These are phyloP conservation scores for Canavalia ensiformis DNA, from an alignment of 306 rosid genomes.

Conservation along the genomic window DNA sequence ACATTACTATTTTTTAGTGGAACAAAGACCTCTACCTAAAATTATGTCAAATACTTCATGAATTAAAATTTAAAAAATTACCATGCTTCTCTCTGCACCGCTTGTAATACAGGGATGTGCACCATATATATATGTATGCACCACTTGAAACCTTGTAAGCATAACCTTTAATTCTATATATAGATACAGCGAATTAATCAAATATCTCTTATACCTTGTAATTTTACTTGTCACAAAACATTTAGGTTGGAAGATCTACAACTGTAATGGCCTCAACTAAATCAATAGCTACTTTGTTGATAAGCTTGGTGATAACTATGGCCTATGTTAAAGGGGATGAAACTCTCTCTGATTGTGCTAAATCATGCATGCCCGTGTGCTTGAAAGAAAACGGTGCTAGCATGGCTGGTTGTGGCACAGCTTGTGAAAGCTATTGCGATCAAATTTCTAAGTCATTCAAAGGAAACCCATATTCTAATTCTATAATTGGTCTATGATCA, in stretches of 20 bases:
- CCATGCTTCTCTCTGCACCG: slow-evolving; percentile 43
- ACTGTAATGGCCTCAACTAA: slow-evolving; percentile 42
- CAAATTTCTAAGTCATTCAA: background rate
- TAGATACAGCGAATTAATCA: slow-evolving; percentile 5
- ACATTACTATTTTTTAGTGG: background rate
- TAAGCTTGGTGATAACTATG: slow-evolving; percentile 45
- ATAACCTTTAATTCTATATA: background rate
- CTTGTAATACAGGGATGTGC: background rate
- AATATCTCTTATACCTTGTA: background rate
- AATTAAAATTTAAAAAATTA: background rate
- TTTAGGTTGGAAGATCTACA: background rate
- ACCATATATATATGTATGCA: too few species aligned
- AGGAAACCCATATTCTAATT: too few species aligned
- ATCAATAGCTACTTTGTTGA: slow-evolving; percentile 21
- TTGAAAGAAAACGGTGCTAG: slow-evolving; percentile 54
- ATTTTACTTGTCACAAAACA: background rate
- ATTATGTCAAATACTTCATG: slow-evolving; percentile 11
- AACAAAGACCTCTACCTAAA: background rate
- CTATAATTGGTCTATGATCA: too few species aligned
- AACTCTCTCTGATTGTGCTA: slow-evolving; percentile 51
- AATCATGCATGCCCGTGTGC: slow-evolving; percentile 69
- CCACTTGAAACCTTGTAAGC: too few species aligned
- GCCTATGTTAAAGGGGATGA: slow-evolving; percentile 22
- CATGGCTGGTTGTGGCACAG: slow-evolving; percentile 40
- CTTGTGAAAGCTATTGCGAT: slow-evolving; percentile 48